Conservation (phyloP, 2,329 filamentous ascomycete genomes). For the Colletotrichum tropicale region DNA sequence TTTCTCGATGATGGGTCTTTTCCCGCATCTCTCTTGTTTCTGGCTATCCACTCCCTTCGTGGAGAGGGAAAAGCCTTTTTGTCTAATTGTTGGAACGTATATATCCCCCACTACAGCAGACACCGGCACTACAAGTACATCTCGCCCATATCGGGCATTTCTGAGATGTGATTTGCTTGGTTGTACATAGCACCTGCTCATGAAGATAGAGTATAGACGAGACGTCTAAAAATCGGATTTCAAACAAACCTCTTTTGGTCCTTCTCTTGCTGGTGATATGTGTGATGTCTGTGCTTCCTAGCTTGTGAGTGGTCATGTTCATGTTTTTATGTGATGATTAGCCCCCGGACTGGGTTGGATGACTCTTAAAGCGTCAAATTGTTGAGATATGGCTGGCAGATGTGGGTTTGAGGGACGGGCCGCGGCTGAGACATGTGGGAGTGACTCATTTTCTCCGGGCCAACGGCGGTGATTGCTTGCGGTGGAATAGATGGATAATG, state of each 20-base stretch:
- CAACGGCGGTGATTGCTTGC: not conserved
- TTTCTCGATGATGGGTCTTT: not conserved
- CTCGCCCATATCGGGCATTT: constrained; percentile 11
- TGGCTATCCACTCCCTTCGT: not conserved
- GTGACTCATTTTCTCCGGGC: not conserved
- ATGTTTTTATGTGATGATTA: not conserved
- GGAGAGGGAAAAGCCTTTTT: not conserved
- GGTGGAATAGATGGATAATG: not conserved
- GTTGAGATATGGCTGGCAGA: not conserved
- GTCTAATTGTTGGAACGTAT: constrained; percentile 21
- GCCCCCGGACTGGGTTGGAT: not conserved
- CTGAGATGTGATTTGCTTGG: constrained; percentile 1
- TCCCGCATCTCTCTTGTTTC: not conserved
- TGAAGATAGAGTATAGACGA: constrained; percentile 17
- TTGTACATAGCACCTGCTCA: constrained; percentile 16
- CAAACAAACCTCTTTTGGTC: not conserved
- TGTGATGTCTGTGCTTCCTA: not conserved
- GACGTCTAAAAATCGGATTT: constrained; percentile 17
- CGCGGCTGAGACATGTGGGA: not conserved
- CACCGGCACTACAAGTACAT: not conserved
- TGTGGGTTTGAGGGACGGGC: not conserved
- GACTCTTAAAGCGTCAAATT: not conserved
- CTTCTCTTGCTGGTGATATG: not conserved
- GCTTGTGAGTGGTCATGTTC: not conserved
- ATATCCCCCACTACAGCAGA: constrained; percentile 5